Evolutionary conservation across 1,284 basidiomycete species (phyloP), one percentile per base, ranked within the genome.

Genomic region (Naganishia liquefaciens): DNA sequence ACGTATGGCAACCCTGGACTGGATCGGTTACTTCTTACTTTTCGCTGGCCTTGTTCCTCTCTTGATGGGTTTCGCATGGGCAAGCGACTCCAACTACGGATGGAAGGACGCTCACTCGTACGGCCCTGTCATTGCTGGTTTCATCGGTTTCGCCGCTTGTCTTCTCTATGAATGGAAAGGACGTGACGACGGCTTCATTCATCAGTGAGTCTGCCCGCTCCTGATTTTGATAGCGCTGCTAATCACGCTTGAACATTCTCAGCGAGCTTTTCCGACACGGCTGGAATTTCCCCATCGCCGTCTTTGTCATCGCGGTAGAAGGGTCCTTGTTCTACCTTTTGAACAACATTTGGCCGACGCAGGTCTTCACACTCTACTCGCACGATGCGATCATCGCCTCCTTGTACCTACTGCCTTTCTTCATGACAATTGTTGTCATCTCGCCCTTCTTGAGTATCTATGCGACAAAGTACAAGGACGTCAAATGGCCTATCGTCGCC

Each of bases 121-220:
- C 47, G 58, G 19, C 37, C 39, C 46, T 25, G 58, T 61, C 27
- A 33, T 49, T 5, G 37, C 50, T 6, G 58, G 58, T 21, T 25
- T 51, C 25, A 47, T 61, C 5, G 58, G 58, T 4, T 46, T 58
- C 33, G 55, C 21, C 1, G 44, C 43, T 39, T 50, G 46, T 40
- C 55, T 58, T 19, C 17, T 58, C n/a, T 58, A 61, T 15, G 58
- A 61, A 50, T 61, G 58, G 58, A 61, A 61, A 27, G 58, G 58
- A 2, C 46, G 58, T 11, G 58, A 61, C 17, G 58, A 61, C 33
- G 58, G 58, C 0, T 61, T 61, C 19, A 49, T 61, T 39, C 58
- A 61, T 37, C 58, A 61, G 46, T 54, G 28, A 19, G 53, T 43
- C n/a, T 27, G 17, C 6, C n/a, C 27, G 6, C n/a, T 17, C 17